Conservation (phyloP, 768 basidiomycete species). For the Trametes villosa region DNA sequence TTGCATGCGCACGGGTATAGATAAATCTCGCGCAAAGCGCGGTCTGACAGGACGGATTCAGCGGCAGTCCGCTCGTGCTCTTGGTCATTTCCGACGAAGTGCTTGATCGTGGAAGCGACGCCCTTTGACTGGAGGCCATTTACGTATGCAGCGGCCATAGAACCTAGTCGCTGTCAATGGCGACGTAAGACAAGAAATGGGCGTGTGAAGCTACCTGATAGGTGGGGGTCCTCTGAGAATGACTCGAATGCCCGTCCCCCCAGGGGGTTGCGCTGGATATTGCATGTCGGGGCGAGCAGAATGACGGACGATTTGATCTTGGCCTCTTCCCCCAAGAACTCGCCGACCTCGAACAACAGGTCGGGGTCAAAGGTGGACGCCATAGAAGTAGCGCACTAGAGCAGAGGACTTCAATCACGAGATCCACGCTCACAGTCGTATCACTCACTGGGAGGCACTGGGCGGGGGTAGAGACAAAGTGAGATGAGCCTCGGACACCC, state of each 20-base stretch:
- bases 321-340: slow-evolving; percentile 65
- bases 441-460: slow-evolving; percentile 63
- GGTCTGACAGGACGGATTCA: slow-evolving; percentile 64
- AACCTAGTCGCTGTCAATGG: slow-evolving; percentile 42
- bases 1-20: slow-evolving; percentile 58
- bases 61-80: slow-evolving; percentile 71
- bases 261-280: slow-evolving; percentile 68
- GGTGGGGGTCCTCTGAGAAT: slow-evolving; percentile 71
- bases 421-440: background rate
- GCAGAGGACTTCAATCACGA: background rate
- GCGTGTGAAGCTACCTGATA: slow-evolving; percentile 50
- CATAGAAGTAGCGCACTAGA: slow-evolving; percentile 68
- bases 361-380: slow-evolving; percentile 72
- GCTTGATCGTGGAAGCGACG: slow-evolving; percentile 74
- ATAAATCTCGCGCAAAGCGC: slow-evolving; percentile 74
- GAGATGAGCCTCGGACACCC: slow-evolving; percentile 71
- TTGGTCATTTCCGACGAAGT: slow-evolving; percentile 75
- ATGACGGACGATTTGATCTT: slow-evolving; percentile 67
- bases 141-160: slow-evolving; percentile 66
- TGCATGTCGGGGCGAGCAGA: slow-evolving; percentile 74
- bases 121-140: slow-evolving; percentile 69
- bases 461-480: slow-evolving; percentile 66
- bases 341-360: slow-evolving; percentile 57
- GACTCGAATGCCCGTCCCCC: slow-evolving; percentile 71
- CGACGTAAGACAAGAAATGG: background rate